These are phyloP conservation scores for Skeletonema potamos DNA, from an alignment of 108 stramenopile species.

Conservation along the genomic window DNA sequence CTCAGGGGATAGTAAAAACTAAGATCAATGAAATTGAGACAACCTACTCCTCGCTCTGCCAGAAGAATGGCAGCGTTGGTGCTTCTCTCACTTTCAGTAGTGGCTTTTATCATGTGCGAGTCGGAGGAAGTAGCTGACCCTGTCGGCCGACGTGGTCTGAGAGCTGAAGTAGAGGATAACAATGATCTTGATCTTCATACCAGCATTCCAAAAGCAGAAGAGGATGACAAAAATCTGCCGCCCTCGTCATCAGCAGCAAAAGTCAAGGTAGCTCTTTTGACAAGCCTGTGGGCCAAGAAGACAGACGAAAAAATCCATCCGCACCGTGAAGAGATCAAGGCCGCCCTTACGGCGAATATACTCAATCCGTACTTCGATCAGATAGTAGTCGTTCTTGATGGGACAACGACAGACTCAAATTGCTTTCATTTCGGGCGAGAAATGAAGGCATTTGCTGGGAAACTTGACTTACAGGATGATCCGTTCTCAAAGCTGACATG, in stretches of 20 bases:
- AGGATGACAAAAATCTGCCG: too few relatives aligned
- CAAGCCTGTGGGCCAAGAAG: not conserved
- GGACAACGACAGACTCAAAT: not conserved
- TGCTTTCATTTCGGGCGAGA: not conserved
- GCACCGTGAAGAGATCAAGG: not conserved
- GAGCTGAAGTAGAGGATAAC: too few relatives aligned
- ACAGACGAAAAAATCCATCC: not conserved
- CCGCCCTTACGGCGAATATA: not conserved
- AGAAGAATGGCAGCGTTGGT: too few relatives aligned
- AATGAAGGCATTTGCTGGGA: not conserved
- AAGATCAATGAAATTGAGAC: too few relatives aligned
- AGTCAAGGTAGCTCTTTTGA: not conserved
- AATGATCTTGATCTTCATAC: too few relatives aligned
- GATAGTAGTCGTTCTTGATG: not conserved
- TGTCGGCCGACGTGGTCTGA: too few relatives aligned
- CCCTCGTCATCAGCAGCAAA: not conserved
- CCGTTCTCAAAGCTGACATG: not conserved
- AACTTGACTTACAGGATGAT: not conserved
- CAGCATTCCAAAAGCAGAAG: too few relatives aligned
- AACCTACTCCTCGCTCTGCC: too few relatives aligned
- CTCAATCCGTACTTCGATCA: not conserved
- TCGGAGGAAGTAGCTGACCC: too few relatives aligned
- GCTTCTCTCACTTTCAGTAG: too few relatives aligned
- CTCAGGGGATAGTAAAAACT: too few relatives aligned
- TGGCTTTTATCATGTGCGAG: too few relatives aligned